Conservation (phyloP, 1,284 basidiomycete genomes). For the Mycosarcoma maydis region DNA sequence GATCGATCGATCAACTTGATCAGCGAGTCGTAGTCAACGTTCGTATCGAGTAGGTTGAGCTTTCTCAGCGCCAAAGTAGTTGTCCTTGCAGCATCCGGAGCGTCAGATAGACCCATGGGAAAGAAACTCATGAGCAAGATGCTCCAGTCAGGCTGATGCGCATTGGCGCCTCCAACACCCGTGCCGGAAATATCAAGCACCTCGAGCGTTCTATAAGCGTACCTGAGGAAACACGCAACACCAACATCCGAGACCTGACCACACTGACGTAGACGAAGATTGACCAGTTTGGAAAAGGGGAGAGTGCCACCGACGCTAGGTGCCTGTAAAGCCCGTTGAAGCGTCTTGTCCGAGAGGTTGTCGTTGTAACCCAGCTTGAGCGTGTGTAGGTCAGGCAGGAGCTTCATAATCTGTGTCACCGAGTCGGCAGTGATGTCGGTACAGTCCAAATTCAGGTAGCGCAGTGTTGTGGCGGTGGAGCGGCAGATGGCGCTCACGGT, state of each 20-base stretch:
- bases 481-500: conserved; percentile 25
- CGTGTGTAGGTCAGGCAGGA: conserved; percentile 9
- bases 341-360: conserved; percentile 24
- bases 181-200: conserved; percentile 31
- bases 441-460: conserved; percentile 42
- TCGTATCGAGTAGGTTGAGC: conserved; percentile 26
- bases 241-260: conserved; percentile 22
- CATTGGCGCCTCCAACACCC: conserved; percentile 10
- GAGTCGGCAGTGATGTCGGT: conserved; percentile 35
- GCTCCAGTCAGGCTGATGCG: conserved; percentile 14
- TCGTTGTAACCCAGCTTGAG: conserved; percentile 42
- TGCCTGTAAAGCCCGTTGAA: conserved; percentile 16
- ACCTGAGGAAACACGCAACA: conserved; percentile 28
- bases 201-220: conserved; percentile 10
- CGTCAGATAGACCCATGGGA: conserved; percentile 3
- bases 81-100: neutral
- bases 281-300: conserved; percentile 23
- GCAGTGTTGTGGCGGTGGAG: conserved; percentile 20
- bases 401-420: conserved; percentile 17
- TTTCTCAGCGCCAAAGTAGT: conserved; percentile 12
- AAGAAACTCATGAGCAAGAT: conserved; percentile 20
- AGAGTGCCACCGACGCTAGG: conserved; percentile 1
- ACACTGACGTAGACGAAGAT: conserved; percentile 26
- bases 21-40: conserved; percentile 15
- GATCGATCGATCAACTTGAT: conserved; percentile 6